These are phyloP conservation scores for Lentinula guzmanii DNA, from an alignment of 768 basidiomycete genomes.

Conservation along the genomic window DNA sequence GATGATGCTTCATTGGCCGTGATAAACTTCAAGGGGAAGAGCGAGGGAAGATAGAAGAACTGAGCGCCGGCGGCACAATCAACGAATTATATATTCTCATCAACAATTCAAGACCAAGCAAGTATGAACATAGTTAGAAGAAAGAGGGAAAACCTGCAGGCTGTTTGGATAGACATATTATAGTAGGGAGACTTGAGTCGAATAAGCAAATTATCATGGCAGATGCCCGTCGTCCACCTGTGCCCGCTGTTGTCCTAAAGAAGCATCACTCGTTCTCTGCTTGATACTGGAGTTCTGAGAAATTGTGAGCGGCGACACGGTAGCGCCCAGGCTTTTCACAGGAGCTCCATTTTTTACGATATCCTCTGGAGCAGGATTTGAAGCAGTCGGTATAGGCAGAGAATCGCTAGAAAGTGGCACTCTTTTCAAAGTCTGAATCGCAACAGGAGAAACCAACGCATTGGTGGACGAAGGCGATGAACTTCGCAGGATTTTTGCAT, in stretches of 20 bases:
- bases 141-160: background rate
- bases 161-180: background rate
- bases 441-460: background rate
- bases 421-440: background rate
- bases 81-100: background rate
- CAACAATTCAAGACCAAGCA: background rate
- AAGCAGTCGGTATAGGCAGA: background rate
- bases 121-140: background rate
- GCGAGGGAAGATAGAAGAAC: background rate
- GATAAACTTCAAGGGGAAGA: background rate
- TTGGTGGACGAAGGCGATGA: background rate
- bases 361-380: background rate
- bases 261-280: background rate
- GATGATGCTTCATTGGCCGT: background rate
- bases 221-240: background rate
- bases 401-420: background rate
- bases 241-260: background rate
- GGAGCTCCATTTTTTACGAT: background rate
- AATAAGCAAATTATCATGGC: no score
- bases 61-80: background rate
- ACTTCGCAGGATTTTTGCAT: background rate
- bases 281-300: background rate
- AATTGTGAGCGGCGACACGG: background rate
- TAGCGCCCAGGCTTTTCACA: background rate
- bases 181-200: background rate